These are phyloP conservation scores for Tolypocladium paradoxum DNA, from an alignment of 2,329 filamentous ascomycete species.

Conservation along the genomic window DNA sequence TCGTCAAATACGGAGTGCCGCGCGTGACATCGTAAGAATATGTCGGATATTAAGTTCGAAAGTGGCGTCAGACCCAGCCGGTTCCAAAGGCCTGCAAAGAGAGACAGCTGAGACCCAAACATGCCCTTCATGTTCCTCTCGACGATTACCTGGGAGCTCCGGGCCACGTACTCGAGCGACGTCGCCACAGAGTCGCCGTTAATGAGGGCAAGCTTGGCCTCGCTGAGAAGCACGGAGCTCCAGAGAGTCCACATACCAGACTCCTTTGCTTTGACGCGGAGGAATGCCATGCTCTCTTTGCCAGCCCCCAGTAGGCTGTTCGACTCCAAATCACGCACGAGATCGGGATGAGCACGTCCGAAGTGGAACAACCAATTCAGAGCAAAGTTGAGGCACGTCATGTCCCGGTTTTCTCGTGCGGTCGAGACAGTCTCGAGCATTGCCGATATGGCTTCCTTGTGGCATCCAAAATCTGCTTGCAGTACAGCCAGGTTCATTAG, in stretches of 20 bases:
- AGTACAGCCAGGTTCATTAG: slow-evolving; percentile 86
- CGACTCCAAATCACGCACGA: slow-evolving; percentile 60
- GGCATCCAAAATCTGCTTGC: slow-evolving; percentile 90
- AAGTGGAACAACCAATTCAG: slow-evolving; percentile 96
- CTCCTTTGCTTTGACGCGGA: slow-evolving; percentile 79
- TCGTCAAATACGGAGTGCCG: slow-evolving; percentile 57
- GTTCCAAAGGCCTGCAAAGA: slow-evolving; percentile 64
- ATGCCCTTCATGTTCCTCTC: slow-evolving; percentile 62
- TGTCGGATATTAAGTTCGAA: slow-evolving; percentile 53
- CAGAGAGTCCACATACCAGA: slow-evolving; percentile 76
- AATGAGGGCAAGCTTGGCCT: slow-evolving; percentile 69
- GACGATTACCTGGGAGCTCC: slow-evolving; percentile 73
- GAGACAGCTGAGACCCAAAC: slow-evolving; percentile 62
- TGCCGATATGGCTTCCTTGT: slow-evolving; percentile 78
- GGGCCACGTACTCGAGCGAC: slow-evolving; percentile 68
- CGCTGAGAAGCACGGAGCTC: slow-evolving; percentile 73
- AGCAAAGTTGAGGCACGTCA: slow-evolving; percentile 86
- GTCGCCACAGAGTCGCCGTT: slow-evolving; percentile 54
- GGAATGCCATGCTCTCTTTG: slow-evolving; percentile 70
- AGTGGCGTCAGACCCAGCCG: slow-evolving; percentile 54
- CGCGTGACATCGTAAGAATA: slow-evolving; percentile 65
- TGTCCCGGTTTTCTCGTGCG: slow-evolving; percentile 88
- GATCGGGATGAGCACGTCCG: slow-evolving; percentile 68
- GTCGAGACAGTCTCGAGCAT: slow-evolving; percentile 94
- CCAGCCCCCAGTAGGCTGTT: slow-evolving; percentile 67